Percentiles rank a stretch among this genome's conserved stretches.
These are phyloP conservation scores for Pistacia integerrima DNA, from an alignment of 345 rosid genomes.

Conservation along the genomic window DNA sequence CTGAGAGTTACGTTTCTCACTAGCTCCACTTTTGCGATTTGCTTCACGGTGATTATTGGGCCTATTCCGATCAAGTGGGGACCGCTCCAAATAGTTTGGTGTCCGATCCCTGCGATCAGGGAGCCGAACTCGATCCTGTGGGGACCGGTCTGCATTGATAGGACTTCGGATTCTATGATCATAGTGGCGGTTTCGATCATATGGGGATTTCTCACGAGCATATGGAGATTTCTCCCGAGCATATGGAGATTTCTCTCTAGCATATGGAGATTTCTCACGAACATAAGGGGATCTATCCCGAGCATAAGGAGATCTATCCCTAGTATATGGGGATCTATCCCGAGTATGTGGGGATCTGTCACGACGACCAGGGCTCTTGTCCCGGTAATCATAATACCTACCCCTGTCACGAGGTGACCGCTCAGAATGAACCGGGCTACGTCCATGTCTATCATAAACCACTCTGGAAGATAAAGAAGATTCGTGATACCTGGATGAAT, in stretches of 20 bases:
- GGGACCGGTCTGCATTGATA: conserved; percentile 61
- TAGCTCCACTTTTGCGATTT: conserved; percentile 56
- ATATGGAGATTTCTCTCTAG: conserved; percentile 35
- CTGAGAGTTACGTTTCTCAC: conserved; percentile 66
- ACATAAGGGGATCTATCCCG: conserved; percentile 40
- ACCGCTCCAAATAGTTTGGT: conserved; percentile 56
- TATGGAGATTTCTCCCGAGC: conserved; percentile 48
- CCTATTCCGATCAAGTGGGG: conserved; percentile 62
- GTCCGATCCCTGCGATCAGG: conserved; percentile 71
- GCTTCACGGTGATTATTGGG: conserved; percentile 48
- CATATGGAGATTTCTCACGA: conserved; percentile 37
- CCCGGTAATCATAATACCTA: conserved; percentile 66
- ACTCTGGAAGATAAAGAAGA: conserved; percentile 63
- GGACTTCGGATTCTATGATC: conserved; percentile 87
- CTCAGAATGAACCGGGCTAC: conserved; percentile 74
- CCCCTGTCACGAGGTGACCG: conserved; percentile 72
- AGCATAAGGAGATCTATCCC: conserved; percentile 25
- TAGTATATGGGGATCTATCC: conserved; percentile 39
- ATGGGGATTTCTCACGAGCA: conserved; percentile 71
- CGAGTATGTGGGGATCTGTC: conserved; percentile 36
- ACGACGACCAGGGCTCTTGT: conserved; percentile 61
- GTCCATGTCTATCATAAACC: conserved; percentile 73
- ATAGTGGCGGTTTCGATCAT: conserved; percentile 61
- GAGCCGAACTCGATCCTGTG: conserved; percentile 49
- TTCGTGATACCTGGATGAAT: conserved; percentile 75